These are phyloP conservation scores for Colletotrichum sp. DNA, from an alignment of 2,329 filamentous ascomycete genomes.

Conservation along the genomic window DNA sequence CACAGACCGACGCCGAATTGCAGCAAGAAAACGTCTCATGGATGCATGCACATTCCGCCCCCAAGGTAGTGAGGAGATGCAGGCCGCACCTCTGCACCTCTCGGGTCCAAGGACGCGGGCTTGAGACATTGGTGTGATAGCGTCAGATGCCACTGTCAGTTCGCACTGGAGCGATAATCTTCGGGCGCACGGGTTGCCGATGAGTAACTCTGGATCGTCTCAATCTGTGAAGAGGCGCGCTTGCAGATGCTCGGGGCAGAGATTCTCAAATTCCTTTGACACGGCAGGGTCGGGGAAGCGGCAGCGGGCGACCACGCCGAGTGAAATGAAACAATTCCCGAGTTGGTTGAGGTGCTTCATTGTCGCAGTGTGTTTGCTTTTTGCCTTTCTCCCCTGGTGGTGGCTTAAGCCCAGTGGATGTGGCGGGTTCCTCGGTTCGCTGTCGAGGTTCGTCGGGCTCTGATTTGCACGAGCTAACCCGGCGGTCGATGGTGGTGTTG, in stretches of 20 bases:
- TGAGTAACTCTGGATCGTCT: neutral
- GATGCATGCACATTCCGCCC: neutral
- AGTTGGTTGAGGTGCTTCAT: neutral
- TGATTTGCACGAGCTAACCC: constrained; percentile 3
- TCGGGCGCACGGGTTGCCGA: neutral
- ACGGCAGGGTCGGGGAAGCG: neutral
- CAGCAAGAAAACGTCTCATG: constrained; percentile 5
- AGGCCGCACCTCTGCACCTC: neutral
- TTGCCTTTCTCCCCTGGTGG: neutral
- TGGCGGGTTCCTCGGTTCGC: neutral
- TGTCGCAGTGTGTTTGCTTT: constrained; percentile 12
- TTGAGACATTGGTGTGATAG: constrained; percentile 16
- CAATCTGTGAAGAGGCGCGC: neutral
- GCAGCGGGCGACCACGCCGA: neutral
- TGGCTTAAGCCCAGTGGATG: neutral
- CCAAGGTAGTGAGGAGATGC: neutral
- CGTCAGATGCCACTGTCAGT: constrained; percentile 13
- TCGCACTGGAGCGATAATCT: neutral
- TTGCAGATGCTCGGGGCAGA: neutral
- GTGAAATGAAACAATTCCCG: constrained; percentile 16
- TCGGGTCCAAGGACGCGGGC: constrained; percentile 4
- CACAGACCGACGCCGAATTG: neutral
- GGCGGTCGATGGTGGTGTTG: neutral
- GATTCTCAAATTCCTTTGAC: neutral
- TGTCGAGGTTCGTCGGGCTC: neutral